These are phyloP conservation scores for Fusarium tupiense DNA, from an alignment of 2,329 filamentous ascomycete genomes.

Conservation along the genomic window DNA sequence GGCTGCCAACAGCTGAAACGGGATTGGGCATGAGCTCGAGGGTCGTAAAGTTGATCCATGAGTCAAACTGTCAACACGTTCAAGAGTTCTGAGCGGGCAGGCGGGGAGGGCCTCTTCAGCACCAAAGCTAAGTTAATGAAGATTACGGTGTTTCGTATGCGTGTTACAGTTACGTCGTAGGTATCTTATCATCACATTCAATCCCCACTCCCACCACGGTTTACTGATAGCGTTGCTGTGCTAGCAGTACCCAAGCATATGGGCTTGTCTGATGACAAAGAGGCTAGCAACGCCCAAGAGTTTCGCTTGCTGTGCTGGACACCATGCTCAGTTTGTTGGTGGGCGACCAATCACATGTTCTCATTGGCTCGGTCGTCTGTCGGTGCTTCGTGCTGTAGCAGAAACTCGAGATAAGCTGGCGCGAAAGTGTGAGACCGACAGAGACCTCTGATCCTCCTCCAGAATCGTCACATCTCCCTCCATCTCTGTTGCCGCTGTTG, in stretches of 20 bases:
- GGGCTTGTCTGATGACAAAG: conserved; percentile 26
- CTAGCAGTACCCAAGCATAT: conserved; percentile 13
- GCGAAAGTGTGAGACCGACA: neutral
- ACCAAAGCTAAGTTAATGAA: conserved; percentile 2
- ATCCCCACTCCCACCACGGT: conserved; percentile 12
- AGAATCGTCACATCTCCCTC: neutral
- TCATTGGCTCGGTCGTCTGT: neutral
- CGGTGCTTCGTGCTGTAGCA: neutral
- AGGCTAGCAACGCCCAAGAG: conserved; percentile 6
- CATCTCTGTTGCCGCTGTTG: conserved; percentile 3
- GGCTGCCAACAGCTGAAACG: conserved; percentile 3
- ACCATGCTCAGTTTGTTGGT: neutral
- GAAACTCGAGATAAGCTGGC: neutral
- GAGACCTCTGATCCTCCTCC: neutral
- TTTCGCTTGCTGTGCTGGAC: neutral
- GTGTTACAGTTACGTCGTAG: conserved; percentile 14
- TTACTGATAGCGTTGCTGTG: conserved; percentile 8
- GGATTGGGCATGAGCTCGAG: conserved; percentile 4
- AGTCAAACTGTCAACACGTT: neutral
- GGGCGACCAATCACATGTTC: conserved; percentile 8
- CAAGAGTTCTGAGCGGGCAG: neutral
- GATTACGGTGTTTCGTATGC: conserved; percentile 5
- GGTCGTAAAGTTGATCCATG: neutral
- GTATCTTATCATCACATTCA: conserved; percentile 19
- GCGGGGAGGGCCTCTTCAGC: neutral